Evolutionary conservation across 495 filamentous ascomycete genomes (phyloP).

Genomic region (Talaromyces stipitatus): DNA sequence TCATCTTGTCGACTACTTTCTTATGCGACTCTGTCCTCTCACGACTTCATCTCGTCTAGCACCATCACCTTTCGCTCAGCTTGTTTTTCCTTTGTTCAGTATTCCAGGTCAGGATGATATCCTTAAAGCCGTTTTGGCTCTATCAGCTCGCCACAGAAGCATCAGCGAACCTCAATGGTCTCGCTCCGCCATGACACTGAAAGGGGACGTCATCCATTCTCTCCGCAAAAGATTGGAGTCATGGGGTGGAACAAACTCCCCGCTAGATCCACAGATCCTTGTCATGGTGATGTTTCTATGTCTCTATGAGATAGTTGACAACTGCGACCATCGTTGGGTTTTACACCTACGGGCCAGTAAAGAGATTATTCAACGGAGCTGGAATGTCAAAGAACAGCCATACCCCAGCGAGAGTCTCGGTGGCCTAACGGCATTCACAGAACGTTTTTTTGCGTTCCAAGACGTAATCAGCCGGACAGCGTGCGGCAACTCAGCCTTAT

Average conservation of each 20-base stretch:
- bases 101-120: constrained; percentile 4
- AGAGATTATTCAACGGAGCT: constrained; percentile 30
- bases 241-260: constrained; percentile 14
- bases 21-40: constrained; percentile 35
- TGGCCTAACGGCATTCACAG: constrained; percentile 28
- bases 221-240: constrained; percentile 28
- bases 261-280: constrained; percentile 29
- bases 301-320: constrained; percentile 38
- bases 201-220: background rate
- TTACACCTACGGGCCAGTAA: constrained; percentile 38
- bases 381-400: constrained; percentile 13
- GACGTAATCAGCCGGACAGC: constrained; percentile 42
- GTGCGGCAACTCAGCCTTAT: constrained; percentile 31
- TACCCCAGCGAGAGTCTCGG: constrained; percentile 9
- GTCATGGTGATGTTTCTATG: constrained; percentile 41
- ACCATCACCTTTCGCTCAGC: constrained; percentile 27
- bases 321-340: constrained; percentile 37
- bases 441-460: constrained; percentile 41
- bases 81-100: constrained; percentile 2
- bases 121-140: background rate
- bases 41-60: constrained; percentile 28
- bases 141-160: constrained; percentile 2
- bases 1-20: constrained; percentile 35
- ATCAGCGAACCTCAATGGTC: constrained; percentile 2
- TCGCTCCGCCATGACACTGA: constrained; percentile 2